Evolutionary conservation across 441 rosid genomes (phyloP).

Genomic region (Brassica hybrid): DNA sequence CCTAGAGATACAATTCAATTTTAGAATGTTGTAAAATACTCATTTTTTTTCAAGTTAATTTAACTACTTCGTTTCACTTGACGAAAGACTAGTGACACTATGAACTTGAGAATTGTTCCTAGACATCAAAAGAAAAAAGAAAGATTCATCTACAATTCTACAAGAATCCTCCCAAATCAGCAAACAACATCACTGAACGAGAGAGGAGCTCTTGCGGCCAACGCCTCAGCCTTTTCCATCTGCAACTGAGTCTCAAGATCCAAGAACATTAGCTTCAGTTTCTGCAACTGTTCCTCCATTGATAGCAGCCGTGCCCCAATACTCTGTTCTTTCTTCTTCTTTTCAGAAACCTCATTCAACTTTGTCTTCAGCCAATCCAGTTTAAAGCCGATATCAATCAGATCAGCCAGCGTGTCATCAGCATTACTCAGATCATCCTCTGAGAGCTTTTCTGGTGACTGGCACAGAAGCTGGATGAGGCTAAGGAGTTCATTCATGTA

Average conservation of each 20-base stretch:
- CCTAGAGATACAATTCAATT: not conserved
- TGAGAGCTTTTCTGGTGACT: conserved; percentile 1
- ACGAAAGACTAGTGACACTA: not conserved
- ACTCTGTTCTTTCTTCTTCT: not conserved
- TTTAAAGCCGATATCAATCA: conserved; percentile 1
- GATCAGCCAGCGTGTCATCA: not conserved
- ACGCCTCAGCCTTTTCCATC: not conserved
- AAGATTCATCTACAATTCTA: not conserved
- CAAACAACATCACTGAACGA: conserved; percentile 9
- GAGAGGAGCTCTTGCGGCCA: conserved; percentile 1
- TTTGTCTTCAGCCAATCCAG: conserved; percentile 17
- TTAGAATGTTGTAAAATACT: not conserved
- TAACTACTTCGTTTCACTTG: not conserved
- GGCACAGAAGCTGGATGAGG: not conserved
- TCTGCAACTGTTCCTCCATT: conserved; percentile 4
- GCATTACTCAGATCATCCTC: conserved; percentile 5
- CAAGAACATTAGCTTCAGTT: not conserved
- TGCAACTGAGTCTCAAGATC: not conserved
- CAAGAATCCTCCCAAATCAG: not conserved
- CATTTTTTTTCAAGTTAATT: not conserved
- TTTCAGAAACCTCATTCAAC: not conserved
- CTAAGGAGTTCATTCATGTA: conserved; percentile 12
- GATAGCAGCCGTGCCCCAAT: not conserved
- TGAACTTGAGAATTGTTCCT: not conserved
- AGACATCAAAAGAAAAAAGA: not conserved